Base-by-base conservation (phyloP, 305 asterid genomes). In the Ruellia speciosa region DNA sequence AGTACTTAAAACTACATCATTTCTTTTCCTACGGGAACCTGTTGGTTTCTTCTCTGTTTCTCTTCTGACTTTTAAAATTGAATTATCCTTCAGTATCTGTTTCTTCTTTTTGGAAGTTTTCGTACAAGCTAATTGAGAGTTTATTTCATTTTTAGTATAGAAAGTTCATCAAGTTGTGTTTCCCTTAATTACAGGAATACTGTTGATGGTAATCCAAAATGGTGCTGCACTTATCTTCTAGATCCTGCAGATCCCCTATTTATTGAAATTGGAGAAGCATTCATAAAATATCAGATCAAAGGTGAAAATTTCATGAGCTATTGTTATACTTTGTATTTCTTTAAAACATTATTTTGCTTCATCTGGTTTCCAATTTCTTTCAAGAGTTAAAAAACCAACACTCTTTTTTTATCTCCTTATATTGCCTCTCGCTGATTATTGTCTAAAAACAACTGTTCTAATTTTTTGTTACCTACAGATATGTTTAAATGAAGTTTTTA, bases 191-290 rank as follows among this genome's bases (percentile, higher is more conserved):
- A 31, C 70, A 88, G 98, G 98, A 92, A 92, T 66, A 87, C 98
- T 31, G 96, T 92, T 63, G 62, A 76, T 66, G 88, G 86, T 47
- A 79, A 88, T 77, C 82, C 78, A 56, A 80, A 80, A 62, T 92
- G 96, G 96, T 92, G 98, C 75, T 92, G 96, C 76, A 92, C 96
- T 53, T 86, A 74, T 77, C 98, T 92, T 80, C 84, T 92, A 14
- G 88, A 83, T 73, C 96, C 98, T 56, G 81, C 98, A 46, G 98
- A 92, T 69, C 82, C 96, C 64, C 73, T 92, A 68, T 92, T 92
- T 79, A 59, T 80, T 20, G 71, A 84, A 73, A 86, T 92, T 68
- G 96, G 98, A 64, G 92, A 80, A 73, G 88, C 98, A 20, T 92
- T 88, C 75, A 80, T 92, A 46, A 75, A 50, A 64, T 69, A 77